phyloP scores from a whole-genome alignment of 768 basidiomycete species.

The Calocera viscosa region DNA sequence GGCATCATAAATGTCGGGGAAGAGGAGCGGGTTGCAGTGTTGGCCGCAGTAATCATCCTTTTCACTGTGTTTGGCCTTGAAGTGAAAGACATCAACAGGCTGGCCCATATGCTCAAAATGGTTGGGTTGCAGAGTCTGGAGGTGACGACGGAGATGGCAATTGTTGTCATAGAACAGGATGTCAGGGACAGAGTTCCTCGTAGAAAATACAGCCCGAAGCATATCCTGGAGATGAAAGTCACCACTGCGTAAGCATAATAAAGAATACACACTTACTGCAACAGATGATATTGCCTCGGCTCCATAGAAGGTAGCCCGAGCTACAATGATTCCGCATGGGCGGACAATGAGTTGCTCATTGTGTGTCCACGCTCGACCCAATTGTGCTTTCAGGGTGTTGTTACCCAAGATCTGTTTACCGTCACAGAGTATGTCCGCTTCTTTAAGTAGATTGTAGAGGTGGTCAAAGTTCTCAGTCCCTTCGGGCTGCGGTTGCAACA shows the following conservation, averaged over 20 bases:
- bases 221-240: too few relatives aligned
- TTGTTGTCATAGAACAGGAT: slow-evolving; percentile 19
- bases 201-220: not conserved
- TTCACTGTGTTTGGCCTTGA: slow-evolving; percentile 29
- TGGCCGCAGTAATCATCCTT: slow-evolving; percentile 21
- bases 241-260: too few relatives aligned
- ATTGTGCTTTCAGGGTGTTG: not conserved
- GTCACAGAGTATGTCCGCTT: not conserved
- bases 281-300: slow-evolving; percentile 4
- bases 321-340: slow-evolving; percentile 11
- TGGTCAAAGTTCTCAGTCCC: not conserved
- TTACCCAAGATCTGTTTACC: not conserved
- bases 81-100: slow-evolving; percentile 31
- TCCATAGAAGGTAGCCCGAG: slow-evolving; percentile 6
- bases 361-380: slow-evolving; percentile 3
- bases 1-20: slow-evolving; percentile 23
- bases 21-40: slow-evolving; percentile 25
- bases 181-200: slow-evolving; percentile 1
- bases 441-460: not conserved
- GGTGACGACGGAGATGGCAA: slow-evolving; percentile 16
- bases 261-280: not conserved
- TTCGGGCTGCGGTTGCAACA: not conserved
- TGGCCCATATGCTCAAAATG: slow-evolving; percentile 12
- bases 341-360: slow-evolving; percentile 11
- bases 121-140: slow-evolving; percentile 14